Evolutionary conservation across 345 rosid genomes (phyloP), one percentile per base, ranked within the genome.

Genomic region (Aquilaria malaccensis): DNA sequence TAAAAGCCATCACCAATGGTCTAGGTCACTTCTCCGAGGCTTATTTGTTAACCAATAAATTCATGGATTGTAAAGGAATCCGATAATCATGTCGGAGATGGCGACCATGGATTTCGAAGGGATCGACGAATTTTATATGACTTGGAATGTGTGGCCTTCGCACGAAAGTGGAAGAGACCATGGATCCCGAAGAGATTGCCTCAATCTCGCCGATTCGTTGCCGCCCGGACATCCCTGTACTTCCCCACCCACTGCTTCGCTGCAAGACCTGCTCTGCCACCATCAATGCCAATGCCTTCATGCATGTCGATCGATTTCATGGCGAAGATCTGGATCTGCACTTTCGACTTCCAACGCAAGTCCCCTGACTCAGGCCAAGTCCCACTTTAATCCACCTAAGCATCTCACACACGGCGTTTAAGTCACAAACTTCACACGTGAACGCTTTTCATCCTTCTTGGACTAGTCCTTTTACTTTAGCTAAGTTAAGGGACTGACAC

Each of bases 71-170:
- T 22, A 22, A 22, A 41, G 46, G 13, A 30, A 53, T 13, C 46
- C 45, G 13, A 30, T 10, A 45, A 65, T 31, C 70, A 81, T 85
- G 96, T 87, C 98, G 72, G 98, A 85, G 78, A 87, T 89, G 84
- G 83, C 85, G 48, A 82, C 30, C 84, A 68, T 69, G 55, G 99
- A 91, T 83, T 89, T 85, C 7, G 99, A 94, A 65, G 96, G 97
- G 43, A 72, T 94, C 45, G 95, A 94, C 65, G 96, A 91, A 67
- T 88, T 94, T 30, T 87, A 97, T 6, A 94, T 94, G 99, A 75
- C 93, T 12, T 94, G 99, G 99, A 94, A 94, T 71, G 79, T 76
- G 3, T 94, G 99, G 99, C 99, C 99, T 22, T 3, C 90, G 97
- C 30, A 83, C 97, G 33, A 94, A 94, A 64, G 96, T 94, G 4